Evolutionary conservation across 2,329 filamentous ascomycete species (phyloP), one percentile per base, ranked within the genome.

Genomic region (Erysiphe pulchra): DNA sequence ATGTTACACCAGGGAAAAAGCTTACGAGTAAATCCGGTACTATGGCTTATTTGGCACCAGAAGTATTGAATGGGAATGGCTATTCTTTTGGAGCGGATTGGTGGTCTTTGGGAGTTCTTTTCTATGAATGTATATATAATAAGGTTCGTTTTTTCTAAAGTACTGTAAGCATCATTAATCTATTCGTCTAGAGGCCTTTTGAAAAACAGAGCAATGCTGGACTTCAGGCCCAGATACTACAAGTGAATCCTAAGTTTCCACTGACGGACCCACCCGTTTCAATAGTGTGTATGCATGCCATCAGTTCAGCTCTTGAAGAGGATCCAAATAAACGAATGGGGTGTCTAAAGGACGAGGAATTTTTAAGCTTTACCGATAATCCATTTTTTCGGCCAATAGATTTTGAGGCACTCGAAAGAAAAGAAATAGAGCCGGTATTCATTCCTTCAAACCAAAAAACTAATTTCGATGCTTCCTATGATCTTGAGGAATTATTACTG

Each of bases 81-180:
- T 98, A 98, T 58, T 77, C 81, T 49, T 75, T 77, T 42, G 82
- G 90, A 54, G 86, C 90, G 38, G 90, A 98, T 60, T 98, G 90
- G 90, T 98, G 90, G 90, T 95, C 90, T 6, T 64, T 98, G 18
- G 90, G 90, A 43, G 90, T 98, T 41, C 71, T 92, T n/a, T 95
- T 95, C 61, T 98, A 94, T 61, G 90, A 98, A 62, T 95, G 90
- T 69, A 94, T 98, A 52, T 98, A 95, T 65, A 93, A 92, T 65
- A 95, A 92, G 77, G 84, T 85, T 63, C 10, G 45, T 45, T 14
- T 7, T 37, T 17, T 24, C 20, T 6, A 24, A 3, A 3, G 20
- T 24, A 6, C 20, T n/a, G n/a, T n/a, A n/a, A n/a, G n/a, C n/a
- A n/a, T n/a, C n/a, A 6, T 24, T 24, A 24, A 24, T 24, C 20